Evolutionary conservation across 805 yeast genomes (phyloP).

Genomic region (Candida manassasensis): DNA sequence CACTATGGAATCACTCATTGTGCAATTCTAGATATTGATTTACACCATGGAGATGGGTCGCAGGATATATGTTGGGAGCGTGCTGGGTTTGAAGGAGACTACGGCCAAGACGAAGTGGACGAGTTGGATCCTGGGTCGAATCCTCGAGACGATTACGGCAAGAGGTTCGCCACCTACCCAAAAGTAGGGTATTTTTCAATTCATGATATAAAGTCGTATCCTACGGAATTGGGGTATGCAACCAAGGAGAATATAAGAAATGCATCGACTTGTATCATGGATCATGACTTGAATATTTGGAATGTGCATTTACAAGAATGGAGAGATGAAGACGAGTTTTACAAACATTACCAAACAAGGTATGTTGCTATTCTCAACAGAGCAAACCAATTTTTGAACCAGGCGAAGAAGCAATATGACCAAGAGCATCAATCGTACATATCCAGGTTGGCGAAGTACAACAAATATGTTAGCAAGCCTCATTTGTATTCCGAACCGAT

Average conservation of each 20-base stretch:
- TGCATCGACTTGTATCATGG: slow-evolving; percentile 75
- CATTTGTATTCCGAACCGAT: slow-evolving; percentile 24
- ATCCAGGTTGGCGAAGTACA: slow-evolving; percentile 21
- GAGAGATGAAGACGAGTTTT: slow-evolving; percentile 59
- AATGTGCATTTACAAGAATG: slow-evolving; percentile 74
- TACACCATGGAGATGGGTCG: slow-evolving; percentile 87
- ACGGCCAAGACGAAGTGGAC: slow-evolving; percentile 46
- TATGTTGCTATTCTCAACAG: slow-evolving; percentile 59
- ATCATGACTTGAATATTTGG: slow-evolving; percentile 78
- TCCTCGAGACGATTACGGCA: slow-evolving; percentile 46
- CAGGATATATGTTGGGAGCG: slow-evolving; percentile 83
- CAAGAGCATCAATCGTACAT: slow-evolving; percentile 26
- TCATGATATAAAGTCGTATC: slow-evolving; percentile 83
- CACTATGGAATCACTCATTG: slow-evolving; percentile 69
- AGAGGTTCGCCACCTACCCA: slow-evolving; percentile 42
- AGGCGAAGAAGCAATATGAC: slow-evolving; percentile 43
- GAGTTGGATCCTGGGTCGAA: slow-evolving; percentile 25
- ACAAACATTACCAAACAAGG: slow-evolving; percentile 52
- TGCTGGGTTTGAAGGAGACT: slow-evolving; percentile 52
- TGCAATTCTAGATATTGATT: slow-evolving; percentile 74
- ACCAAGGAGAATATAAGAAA: slow-evolving; percentile 64
- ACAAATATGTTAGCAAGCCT: slow-evolving; percentile 29
- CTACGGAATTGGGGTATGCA: slow-evolving; percentile 76
- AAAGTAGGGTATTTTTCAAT: slow-evolving; percentile 77
- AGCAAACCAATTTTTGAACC: slow-evolving; percentile 60